Evolutionary conservation across 1,284 basidiomycete species (phyloP), one percentile per base, ranked within the genome.

Genomic region (Puccinia horiana): DNA sequence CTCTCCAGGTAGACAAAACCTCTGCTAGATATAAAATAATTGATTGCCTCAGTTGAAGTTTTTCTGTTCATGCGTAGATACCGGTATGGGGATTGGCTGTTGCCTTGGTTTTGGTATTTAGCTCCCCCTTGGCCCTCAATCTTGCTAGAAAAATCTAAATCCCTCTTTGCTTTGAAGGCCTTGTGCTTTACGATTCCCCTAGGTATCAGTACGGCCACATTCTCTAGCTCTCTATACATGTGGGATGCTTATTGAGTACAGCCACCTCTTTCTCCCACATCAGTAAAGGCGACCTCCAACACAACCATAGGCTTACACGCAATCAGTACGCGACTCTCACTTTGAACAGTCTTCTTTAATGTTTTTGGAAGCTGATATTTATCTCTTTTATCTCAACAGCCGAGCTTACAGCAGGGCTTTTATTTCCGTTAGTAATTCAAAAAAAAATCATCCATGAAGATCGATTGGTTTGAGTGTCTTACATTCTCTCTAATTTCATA

Each of bases 231-330:
- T 18, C 18, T 44, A 14, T 8, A 42, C 12, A n/a, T 35, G 58
- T 37, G 26, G n/a, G n/a, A n/a, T n/a, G n/a, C n/a, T n/a, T 76
- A 76, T 20, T 49, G 35, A 44, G n/a, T 54, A 61, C 26, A 76
- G 16, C 20, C 14, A 16, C 40, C 69, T 29, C 42, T 16, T 49
- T 32, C 14, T 70, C 5, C 2, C 32, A 23, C 32, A 32, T 37
- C 29, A 79, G 77, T 79, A 26, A 79, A 79, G 52, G 77, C 77
- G 18, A 79, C 77, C 37, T 79, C 77, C 11, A 79, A 79, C 20
- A 70, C 77, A 0, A 47, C 40, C 49, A 69, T 79, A 18, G 77
- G 77, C 4, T 35, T 79, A 29, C 77, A 79, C 44, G 63, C 77
- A 29, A 79, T 79, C 65, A 79, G 77, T 79, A 79, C 26, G 40